phyloP scores from a whole-genome alignment of 192 early-diverging fungal genomes.

The Mortierella claussenii region DNA sequence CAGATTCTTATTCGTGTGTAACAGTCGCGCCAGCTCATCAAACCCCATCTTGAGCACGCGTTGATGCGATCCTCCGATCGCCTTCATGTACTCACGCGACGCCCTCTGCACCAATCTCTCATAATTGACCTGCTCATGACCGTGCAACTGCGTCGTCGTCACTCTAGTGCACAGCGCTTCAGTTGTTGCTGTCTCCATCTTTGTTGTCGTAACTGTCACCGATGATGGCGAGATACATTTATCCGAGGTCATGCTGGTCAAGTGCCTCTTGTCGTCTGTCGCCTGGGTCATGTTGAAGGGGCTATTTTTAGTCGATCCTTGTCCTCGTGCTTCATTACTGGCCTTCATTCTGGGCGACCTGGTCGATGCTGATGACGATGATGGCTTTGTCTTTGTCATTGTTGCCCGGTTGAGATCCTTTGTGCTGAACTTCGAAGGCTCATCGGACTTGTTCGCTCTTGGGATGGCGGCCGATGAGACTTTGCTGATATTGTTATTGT shows the following conservation, averaged over 20 bases:
- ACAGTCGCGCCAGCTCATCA: conserved; percentile 27
- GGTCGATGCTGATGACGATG: neutral
- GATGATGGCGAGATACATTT: conserved; percentile 8
- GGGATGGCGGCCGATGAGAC: neutral
- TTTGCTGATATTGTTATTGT: conserved; percentile 9
- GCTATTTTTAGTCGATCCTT: conserved; percentile 46
- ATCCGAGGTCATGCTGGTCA: conserved; percentile 36
- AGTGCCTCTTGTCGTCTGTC: conserved; percentile 18
- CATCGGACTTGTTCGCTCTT: neutral
- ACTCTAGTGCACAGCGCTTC: neutral
- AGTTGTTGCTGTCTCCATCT: neutral
- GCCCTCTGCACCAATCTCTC: conserved; percentile 22
- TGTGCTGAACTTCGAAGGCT: neutral
- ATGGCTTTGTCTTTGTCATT: conserved; percentile 2
- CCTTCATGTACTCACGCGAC: conserved; percentile 35
- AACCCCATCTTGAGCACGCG: conserved; percentile 31
- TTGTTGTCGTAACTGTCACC: neutral
- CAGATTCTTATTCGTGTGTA: conserved; percentile 47
- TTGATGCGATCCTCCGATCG: conserved; percentile 39
- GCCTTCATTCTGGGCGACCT: too few species aligned
- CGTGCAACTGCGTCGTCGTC: neutral
- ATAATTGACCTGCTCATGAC: conserved; percentile 12
- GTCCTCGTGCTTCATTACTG: neutral
- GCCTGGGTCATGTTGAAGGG: conserved; percentile 19
- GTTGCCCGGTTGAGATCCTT: too few species aligned